These are phyloP conservation scores for Claviceps lovelessii DNA, from an alignment of 2,329 filamentous ascomycete genomes.

Conservation along the genomic window DNA sequence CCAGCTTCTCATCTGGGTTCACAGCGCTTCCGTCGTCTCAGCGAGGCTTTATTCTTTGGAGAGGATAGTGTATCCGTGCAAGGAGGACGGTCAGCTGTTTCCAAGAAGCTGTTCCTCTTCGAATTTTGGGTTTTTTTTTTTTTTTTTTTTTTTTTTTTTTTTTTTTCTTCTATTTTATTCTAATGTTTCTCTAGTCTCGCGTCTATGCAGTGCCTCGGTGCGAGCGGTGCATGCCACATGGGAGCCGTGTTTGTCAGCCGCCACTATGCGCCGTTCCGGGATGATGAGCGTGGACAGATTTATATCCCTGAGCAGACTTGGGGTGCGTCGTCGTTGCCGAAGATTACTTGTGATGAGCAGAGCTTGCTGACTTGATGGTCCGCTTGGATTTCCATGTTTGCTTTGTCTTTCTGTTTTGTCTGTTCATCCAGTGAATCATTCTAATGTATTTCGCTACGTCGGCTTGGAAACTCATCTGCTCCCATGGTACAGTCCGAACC, in stretches of 20 bases:
- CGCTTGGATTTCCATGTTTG: too few species aligned
- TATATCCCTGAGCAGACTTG: background rate
- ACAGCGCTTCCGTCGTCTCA: background rate
- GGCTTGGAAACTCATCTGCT: background rate
- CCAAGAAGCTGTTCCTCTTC: background rate
- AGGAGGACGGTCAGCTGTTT: background rate
- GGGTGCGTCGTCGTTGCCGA: background rate
- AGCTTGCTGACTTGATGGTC: too few species aligned
- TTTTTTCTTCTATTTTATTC: background rate
- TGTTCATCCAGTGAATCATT: background rate
- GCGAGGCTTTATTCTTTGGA: background rate
- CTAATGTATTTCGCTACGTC: background rate
- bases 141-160: too few species aligned
- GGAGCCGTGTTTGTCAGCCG: background rate
- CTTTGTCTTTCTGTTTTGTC: too few species aligned
- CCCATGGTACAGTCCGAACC: background rate
- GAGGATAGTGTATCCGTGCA: background rate
- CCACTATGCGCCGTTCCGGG: background rate
- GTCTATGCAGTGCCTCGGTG: background rate
- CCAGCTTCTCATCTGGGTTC: background rate
- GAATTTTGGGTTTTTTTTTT: too few species aligned
- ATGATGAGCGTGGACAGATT: background rate
- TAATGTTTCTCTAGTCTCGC: background rate
- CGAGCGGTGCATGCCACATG: constrained; percentile 1
- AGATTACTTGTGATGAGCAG: background rate